Evolutionary conservation across 352 stramenopile genomes (phyloP), one percentile per base, ranked within the genome.

Genomic region (Phytopythium kandeliae): DNA sequence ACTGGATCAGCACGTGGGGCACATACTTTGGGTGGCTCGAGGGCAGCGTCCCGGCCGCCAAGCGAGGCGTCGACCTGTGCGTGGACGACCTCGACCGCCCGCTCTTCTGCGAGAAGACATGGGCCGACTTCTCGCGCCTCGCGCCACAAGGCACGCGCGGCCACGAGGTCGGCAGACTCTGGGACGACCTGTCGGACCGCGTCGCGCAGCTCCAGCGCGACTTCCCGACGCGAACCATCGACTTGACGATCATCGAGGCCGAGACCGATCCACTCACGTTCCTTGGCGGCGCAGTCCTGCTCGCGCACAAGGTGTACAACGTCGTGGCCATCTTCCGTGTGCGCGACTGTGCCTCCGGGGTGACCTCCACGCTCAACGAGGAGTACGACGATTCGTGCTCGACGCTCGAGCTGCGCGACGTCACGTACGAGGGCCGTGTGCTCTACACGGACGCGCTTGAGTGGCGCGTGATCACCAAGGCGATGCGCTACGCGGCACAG

Each of bases 241-340:
- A 83, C 47, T 52, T 81, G 43, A 80, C 69, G 13, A 58, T 81
- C 19, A 22, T 83, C 7, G 69, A 83, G 56, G 57, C 65, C 4
- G 71, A 82, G 58, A 75, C 71, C 0, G 71, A 82, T 35, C 71
- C 71, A 4, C 54, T 82, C 35, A 79, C 71, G 40, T 57, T 72
- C 41, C 59, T 78, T 8, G 71, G 71, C 12, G 65, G 71, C 3
- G 63, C 65, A 25, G 58, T 82, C 37, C 58, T 82, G 45, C 51
- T 82, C 43, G 68, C 71, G 11, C 65, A 82, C 58, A 82, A 82
- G 31, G 61, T 82, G 46, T 82, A 79, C 58, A 79, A 65, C 43
- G 63, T 73, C 13, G 66, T 82, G 16, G 65, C 62, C 21, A 26
- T 82, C 13, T 79, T 73, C 33, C 68, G 71, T 30, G 54, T 79